Evolutionary conservation across 345 rosid species (phyloP), one percentile per base, ranked within the genome.

Genomic region (Acer negundo): DNA sequence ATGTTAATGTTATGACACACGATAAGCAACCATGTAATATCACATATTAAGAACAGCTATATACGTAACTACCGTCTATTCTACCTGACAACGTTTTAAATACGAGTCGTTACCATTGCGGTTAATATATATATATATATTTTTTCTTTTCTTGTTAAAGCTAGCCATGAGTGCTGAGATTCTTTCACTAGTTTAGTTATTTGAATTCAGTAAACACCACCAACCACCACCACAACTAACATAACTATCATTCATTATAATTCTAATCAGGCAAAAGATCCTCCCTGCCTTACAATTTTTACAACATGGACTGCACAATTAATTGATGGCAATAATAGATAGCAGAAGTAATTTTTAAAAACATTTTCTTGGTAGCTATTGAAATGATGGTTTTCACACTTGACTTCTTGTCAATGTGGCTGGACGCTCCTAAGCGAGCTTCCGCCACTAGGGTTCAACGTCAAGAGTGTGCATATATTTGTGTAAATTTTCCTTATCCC

Each of bases 211-310:
- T 16, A 75, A 78, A 76, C 70, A 51, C 46, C 46, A 35, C 80
- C 77, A 81, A 83, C 86, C 28, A 78, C 82, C 77, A 10, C 81
- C 81, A 72, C 88, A 38, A 84, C 85, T 78, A 65, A 46, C 73
- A 71, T 82, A 83, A 79, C 86, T 66, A 67, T 67, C 76, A 47
- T 61, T 75, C 79, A 76, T 74, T 12, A 69, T 69, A 51, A 51
- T 70, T 31, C 67, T 65, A 51, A 15, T 47, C 62, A n/a, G 73
- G 47, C 31, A 47, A 56, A 55, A 42, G 61, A 64, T 49, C 47
- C 72, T 44, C 19, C 23, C 2, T 38, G 22, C 42, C 51, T 35
- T 35, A 35, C 38, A 35, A 28, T n/a, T n/a, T 1, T 7, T 13
- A 19, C 9, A 15, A 73, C 44, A 73, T 59, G 67, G 12, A 22